Base-by-base conservation (phyloP, 2,329 filamentous ascomycete species). In the Graphium sp. region DNA sequence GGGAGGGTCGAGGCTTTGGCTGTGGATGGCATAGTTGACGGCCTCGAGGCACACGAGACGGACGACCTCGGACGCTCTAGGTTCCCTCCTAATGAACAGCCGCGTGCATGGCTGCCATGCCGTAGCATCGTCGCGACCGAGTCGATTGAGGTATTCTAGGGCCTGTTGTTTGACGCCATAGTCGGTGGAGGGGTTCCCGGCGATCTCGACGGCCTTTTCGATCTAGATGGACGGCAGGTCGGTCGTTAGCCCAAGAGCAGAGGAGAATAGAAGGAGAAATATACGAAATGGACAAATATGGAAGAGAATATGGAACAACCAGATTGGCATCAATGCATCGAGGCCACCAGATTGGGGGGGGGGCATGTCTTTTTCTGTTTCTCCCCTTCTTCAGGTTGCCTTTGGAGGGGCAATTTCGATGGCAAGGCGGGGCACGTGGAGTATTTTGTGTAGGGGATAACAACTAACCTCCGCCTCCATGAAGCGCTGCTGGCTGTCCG, bases 151-250 rank as follows among this genome's bases (percentile, higher is more conserved):
- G 51, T 80, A 91, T 31, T 83, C 71, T 49, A 81, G 79, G 39
- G 87, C 85, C 59, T 93, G 84, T 35, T 59, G 55, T 55, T 87
- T 84, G 46, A 91, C 64, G 39, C 62, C 56, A 44, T 69, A 73
- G 52, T 85, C 73, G 43, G 83, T 78, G 43, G 66, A 57, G 34
- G 82, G 81, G 54, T 87, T 76, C 60, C 75, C 89, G 53, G 83
- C 82, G 58, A 95, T 91, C 53, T 89, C 74, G 58, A 95, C 89
- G 54, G 89, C 89, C 59, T 82, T 87, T 58, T 89, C 80, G 53
- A 94, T 75, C 82, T 94, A n/a, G n/a, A n/a, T n/a, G n/a, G n/a
- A n/a, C n/a, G n/a, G n/a, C n/a, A n/a, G n/a, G n/a, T n/a, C n/a
- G n/a, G n/a, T n/a, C n/a, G n/a, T n/a, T n/a, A n/a, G n/a, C n/a